A percentile compares a stretch with the other conserved stretches of the same genome.
These are phyloP conservation scores for Capsicum chinense DNA, from an alignment of 257 asterid genomes.

Conservation along the genomic window DNA sequence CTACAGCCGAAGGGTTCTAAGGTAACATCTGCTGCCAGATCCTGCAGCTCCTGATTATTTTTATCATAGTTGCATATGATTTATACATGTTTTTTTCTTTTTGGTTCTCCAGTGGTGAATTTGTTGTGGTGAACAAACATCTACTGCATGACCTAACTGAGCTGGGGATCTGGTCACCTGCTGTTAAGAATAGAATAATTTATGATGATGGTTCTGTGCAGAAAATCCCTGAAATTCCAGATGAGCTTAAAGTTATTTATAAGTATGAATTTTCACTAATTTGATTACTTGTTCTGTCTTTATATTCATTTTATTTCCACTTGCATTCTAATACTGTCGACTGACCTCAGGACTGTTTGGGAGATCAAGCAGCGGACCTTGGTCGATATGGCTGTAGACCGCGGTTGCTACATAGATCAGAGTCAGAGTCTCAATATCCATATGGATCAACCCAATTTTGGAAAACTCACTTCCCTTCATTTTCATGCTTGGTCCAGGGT, in stretches of 20 bases:
- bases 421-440: slow-evolving; percentile 96
- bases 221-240: slow-evolving; percentile 76
- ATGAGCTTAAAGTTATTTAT: slow-evolving; percentile 70
- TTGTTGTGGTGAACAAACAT: slow-evolving; percentile 98
- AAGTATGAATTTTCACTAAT: slow-evolving; percentile 57
- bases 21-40: slow-evolving; percentile 44
- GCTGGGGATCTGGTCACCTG: slow-evolving; percentile 93
- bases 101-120: slow-evolving; percentile 70
- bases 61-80: slow-evolving; percentile 30
- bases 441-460: slow-evolving; percentile 89
- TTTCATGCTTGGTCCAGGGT: slow-evolving; percentile 91
- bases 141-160: slow-evolving; percentile 90
- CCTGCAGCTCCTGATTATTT: slow-evolving; percentile 20
- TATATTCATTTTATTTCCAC: background rate
- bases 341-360: slow-evolving; percentile 79
- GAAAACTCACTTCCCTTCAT: slow-evolving; percentile 91
- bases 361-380: slow-evolving; percentile 81
- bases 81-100: slow-evolving; percentile 20
- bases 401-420: slow-evolving; percentile 95
- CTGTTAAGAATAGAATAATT: slow-evolving; percentile 77
- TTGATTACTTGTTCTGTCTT: slow-evolving; percentile 21
- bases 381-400: slow-evolving; percentile 98
- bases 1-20: slow-evolving; percentile 88
- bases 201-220: slow-evolving; percentile 91
- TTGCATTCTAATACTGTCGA: slow-evolving; percentile 28